A percentile compares a stretch with the other conserved stretches of the same genome.
Conservation (phyloP, 2,329 filamentous ascomycete genomes). For the Talaromyces sp. region DNA sequence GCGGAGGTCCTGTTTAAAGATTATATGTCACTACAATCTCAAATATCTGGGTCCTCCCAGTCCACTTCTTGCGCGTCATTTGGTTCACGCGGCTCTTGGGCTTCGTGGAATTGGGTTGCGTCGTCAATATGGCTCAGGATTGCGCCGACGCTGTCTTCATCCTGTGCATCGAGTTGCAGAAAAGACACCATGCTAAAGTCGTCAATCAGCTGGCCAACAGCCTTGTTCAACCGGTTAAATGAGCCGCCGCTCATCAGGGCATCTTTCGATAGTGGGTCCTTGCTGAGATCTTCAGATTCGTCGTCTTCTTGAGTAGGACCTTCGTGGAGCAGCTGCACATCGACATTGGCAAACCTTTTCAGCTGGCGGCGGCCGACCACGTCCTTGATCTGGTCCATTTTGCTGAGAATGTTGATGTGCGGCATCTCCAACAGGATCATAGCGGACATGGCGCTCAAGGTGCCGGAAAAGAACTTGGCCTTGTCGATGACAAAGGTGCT, state of each 20-base stretch:
- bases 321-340: constrained; percentile 74
- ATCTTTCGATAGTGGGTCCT: constrained; percentile 59
- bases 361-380: constrained; percentile 82
- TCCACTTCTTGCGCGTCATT: constrained; percentile 57
- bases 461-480: constrained; percentile 95
- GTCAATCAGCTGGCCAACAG: constrained; percentile 87
- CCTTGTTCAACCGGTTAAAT: constrained; percentile 77
- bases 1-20: background rate
- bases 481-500: constrained; percentile 93
- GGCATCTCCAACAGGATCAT: constrained; percentile 99
- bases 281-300: constrained; percentile 44
- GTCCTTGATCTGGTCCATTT: constrained; percentile 95
- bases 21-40: background rate
- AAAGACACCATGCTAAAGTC: constrained; percentile 98
- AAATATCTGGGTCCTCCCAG: constrained; percentile 36
- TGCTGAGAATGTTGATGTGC: constrained; percentile 91
- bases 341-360: constrained; percentile 84
- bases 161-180: constrained; percentile 78
- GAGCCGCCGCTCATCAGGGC: constrained; percentile 74
- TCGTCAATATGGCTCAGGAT: constrained; percentile 92
- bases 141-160: constrained; percentile 82
- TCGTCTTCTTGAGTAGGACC: constrained; percentile 24
- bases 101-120: constrained; percentile 87
- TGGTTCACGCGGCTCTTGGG: constrained; percentile 83
- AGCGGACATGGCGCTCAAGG: constrained; percentile 92